Evolutionary conservation across 345 rosid species (phyloP).

Genomic region (Melaleuca quinquenervia): DNA sequence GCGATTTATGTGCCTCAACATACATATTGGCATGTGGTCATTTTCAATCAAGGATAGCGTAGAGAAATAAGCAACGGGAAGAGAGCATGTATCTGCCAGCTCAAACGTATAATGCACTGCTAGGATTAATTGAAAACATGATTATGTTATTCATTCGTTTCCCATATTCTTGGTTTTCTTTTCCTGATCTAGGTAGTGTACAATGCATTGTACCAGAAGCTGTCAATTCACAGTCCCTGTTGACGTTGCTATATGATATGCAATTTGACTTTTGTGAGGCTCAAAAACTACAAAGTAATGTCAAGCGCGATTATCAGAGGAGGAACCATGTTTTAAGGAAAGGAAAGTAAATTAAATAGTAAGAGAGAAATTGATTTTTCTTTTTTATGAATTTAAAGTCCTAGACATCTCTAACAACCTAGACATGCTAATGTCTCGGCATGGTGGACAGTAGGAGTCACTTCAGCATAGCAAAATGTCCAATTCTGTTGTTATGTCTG

Average conservation of each 20-base stretch:
- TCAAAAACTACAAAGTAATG: not conserved
- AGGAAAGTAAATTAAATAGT: not conserved
- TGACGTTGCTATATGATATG: not conserved
- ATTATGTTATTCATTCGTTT: not conserved
- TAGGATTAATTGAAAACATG: not conserved
- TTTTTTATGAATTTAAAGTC: not conserved
- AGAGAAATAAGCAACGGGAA: not conserved
- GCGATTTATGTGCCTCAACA: not conserved
- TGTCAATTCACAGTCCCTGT: not conserved
- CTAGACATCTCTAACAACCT: not conserved
- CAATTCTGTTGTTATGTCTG: not conserved
- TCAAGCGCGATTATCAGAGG: not conserved
- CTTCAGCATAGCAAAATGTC: not conserved
- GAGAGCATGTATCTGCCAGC: not conserved
- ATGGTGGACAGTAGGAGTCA: not conserved
- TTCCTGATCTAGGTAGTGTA: not conserved
- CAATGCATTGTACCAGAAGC: not conserved
- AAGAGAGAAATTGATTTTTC: not conserved
- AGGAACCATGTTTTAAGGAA: not conserved
- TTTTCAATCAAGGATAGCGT: not conserved
- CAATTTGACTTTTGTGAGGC: not conserved
- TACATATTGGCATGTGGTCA: not conserved
- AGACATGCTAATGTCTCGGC: not conserved
- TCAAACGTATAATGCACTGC: not conserved
- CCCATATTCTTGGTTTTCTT: not conserved